These are phyloP conservation scores for Linnemannia exigua DNA, from an alignment of 192 early-diverging fungal species.

Conservation along the genomic window DNA sequence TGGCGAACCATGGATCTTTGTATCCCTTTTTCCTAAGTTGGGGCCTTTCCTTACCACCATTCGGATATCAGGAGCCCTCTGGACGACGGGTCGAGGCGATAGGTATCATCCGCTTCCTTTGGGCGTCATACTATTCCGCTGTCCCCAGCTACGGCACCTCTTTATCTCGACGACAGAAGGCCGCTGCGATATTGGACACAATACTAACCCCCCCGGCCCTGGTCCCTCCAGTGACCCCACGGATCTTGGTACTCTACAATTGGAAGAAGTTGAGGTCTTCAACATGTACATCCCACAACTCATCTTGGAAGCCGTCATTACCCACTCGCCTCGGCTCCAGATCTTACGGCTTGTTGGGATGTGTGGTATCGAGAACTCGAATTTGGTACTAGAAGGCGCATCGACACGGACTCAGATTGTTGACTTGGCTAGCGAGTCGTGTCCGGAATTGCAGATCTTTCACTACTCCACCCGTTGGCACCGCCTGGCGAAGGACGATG, in stretches of 20 bases:
- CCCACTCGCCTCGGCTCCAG: neutral
- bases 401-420: neutral
- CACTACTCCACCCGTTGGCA: neutral
- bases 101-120: neutral
- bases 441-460: neutral
- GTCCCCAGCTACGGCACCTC: neutral
- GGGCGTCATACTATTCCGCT: neutral
- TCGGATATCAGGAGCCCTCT: neutral
- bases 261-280: neutral
- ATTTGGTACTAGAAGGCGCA: neutral
- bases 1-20: neutral
- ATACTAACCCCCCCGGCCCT: neutral
- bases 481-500: neutral
- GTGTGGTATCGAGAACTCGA: neutral
- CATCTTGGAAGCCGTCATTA: neutral
- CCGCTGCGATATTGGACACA: neutral
- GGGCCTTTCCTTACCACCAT: neutral
- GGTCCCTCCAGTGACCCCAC: neutral
- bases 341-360: neutral
- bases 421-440: neutral
- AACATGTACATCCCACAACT: neutral
- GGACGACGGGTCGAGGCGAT: neutral
- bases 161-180: neutral
- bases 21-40: neutral
- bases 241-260: neutral